Base-by-base conservation (phyloP, 1,284 basidiomycete species). In the Puccinia hordei region DNA sequence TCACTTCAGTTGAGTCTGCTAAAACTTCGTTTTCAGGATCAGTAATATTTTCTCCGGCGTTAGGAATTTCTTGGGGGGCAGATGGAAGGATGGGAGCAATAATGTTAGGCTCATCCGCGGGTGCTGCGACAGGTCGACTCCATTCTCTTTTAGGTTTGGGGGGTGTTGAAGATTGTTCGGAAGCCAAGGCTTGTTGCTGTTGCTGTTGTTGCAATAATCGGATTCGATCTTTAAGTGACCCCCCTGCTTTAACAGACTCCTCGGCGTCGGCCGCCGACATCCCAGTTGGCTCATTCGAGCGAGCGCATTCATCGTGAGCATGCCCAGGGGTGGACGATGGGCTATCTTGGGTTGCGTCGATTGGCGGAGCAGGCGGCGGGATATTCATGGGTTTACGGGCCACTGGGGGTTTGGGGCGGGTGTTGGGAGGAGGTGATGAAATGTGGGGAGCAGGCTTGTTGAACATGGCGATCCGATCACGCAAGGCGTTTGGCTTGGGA, bases 241-340 rank as follows among this genome's bases (percentile, higher is more conserved):
- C 78, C 30, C 78, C 78, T 9, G 78, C 78, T 15, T 72, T 71
- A 13, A 80, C 78, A 44, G 78, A 73, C 57, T 80, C 78, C 51
- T 80, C 78, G 38, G 78, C 78, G 41, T 80, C 78, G 17, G 78
- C 78, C 10, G 78, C 78, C 59, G 78, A 80, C 78, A 80, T 80
- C 22, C 78, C 78, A 33, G 71, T 9, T 35, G 41, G 69, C 12
- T 57, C 77, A 24, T 38, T 71, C 9, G 77, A 59, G 6, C 57
- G 77, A 41, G 46, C 27, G 30, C 38, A 30, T 65, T 65, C 59
- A 73, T 73, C 53, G 13, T 75, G 59, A 49, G 63, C 17, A 35
- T 59, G 65, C 13, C 19, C 17, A 27, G 24, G n/a, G 27, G 59
- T 59, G 30, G 71, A 49, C 24, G 78, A 66, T 30, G 38, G 22